Conservation (phyloP, 352 stramenopile genomes). For the Thraustochytrium striatum region DNA sequence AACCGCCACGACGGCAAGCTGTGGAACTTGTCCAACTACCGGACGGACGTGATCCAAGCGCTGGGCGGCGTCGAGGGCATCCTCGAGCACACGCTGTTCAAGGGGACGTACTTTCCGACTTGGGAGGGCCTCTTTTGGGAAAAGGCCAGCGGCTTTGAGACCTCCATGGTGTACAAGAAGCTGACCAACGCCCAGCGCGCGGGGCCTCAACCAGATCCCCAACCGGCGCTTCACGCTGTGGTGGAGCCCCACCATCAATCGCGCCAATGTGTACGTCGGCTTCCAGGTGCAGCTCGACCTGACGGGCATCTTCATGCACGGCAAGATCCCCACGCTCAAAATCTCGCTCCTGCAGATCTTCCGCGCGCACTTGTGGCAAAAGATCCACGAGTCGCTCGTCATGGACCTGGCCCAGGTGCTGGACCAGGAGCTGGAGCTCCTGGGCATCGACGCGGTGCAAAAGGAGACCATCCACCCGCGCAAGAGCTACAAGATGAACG, state of each 20-base stretch:
- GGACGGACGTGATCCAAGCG: constrained; percentile 99
- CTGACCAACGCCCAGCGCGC: constrained; percentile 98
- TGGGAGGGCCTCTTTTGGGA: constrained; percentile 99
- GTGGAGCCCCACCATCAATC: constrained; percentile 99
- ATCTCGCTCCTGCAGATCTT: constrained; percentile 94
- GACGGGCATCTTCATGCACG: constrained; percentile 99
- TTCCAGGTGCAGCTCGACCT: constrained; percentile 99
- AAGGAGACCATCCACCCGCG: constrained; percentile 99
- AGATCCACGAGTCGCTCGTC: constrained; percentile 93
- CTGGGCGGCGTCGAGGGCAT: constrained; percentile 98
- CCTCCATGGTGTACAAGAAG: constrained; percentile 99
- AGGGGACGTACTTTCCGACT: constrained; percentile 99
- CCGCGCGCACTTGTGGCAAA: constrained; percentile 99
- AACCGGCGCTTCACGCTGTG: constrained; percentile 99
- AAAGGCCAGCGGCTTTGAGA: constrained; percentile 87
- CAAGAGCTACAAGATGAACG: constrained; percentile 99
- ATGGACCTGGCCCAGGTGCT: constrained; percentile 88
- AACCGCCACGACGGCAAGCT: constrained; percentile 98
- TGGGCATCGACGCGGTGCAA: constrained; percentile 99
- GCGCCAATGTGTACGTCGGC: constrained; percentile 99
- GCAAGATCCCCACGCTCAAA: constrained; percentile 99
- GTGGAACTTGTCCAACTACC: constrained; percentile 99
- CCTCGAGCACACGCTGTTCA: constrained; percentile 99
- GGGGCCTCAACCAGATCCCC: constrained; percentile 99
- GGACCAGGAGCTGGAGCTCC: constrained; percentile 96